Evolutionary conservation across 306 rosid species (phyloP), one percentile per base, ranked within the genome.

Genomic region (Cicer arietinum): DNA sequence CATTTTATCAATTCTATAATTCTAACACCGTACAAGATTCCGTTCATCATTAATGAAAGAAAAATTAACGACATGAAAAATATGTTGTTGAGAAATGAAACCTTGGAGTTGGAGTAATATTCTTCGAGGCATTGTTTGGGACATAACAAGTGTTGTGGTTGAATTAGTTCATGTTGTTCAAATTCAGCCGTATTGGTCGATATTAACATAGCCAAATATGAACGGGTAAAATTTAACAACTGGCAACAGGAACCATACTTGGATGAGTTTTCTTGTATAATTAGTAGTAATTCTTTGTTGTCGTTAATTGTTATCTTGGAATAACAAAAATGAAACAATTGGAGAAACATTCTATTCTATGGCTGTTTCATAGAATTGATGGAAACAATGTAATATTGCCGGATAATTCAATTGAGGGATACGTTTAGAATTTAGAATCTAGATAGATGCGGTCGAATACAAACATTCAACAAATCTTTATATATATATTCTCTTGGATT

Each of bases 61-160:
- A 58, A 25, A 58, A 30, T 10, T 1, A 57, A 10, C 35, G 35
- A 3, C 39, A 20, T 10, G 39, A 22, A 57, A 7, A 63, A 60
- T 35, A 0, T 30, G 37, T 30, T 30, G 37, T 30, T 30, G 37
- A 30, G 37, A 30, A 30, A 42, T 11, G 39, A 40, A 78, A 90
- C 92, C 92, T 86, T 82, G 58, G 25, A 82, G 84, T 86, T 80
- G 66, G 18, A 90, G 84, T 72, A 60, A 13, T 68, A 60, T 10
- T 47, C 51, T 86, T 53, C 88, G 83, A 80, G 88, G 42, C 91
- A 90, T 88, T 77, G 25, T 71, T 44, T 39, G 62, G 42, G 57
- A 61, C 8, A 61, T 37, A 52, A 74, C 30, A 73, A 69, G 75
- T 59, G 40, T 74, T 69, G 16, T 17, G 51, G 51, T 72, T 64